Percentiles rank a stretch among this genome's conserved stretches.
Conservation (phyloP, 441 rosid genomes). For the Melianthus villosus region DNA sequence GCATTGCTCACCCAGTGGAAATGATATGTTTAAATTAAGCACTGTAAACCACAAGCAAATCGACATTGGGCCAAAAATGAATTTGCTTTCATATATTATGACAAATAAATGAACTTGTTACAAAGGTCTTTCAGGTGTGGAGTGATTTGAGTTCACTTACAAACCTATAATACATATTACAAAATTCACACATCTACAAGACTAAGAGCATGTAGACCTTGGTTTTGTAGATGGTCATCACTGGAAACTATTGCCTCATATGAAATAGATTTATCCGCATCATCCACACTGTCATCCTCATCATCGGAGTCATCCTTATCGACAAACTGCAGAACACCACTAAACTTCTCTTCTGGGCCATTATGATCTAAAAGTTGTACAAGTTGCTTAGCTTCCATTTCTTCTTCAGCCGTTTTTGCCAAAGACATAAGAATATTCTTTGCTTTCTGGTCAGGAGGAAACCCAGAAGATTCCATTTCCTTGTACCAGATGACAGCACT, state of each 20-base stretch:
- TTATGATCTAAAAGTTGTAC: slow-evolving; percentile 18
- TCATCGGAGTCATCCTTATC: slow-evolving; percentile 22
- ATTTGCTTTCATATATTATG: too few species aligned
- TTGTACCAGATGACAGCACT: slow-evolving; percentile 64
- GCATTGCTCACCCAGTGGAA: too few species aligned
- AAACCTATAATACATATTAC: too few species aligned
- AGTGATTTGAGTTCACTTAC: too few species aligned
- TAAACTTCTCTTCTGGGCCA: slow-evolving; percentile 10
- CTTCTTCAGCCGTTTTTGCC: slow-evolving; percentile 51
- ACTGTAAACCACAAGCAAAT: too few species aligned
- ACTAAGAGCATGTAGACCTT: slow-evolving; percentile 12
- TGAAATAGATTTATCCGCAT: slow-evolving; percentile 12
- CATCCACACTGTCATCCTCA: slow-evolving; percentile 12
- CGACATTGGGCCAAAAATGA: too few species aligned
- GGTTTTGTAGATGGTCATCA: slow-evolving; percentile 5
- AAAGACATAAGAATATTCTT: slow-evolving; percentile 65
- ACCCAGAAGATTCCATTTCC: slow-evolving; percentile 50
- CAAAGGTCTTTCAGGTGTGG: too few species aligned
- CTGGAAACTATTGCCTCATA: slow-evolving; percentile 10
- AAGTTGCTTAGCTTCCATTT: slow-evolving; percentile 43
- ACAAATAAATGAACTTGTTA: too few species aligned
- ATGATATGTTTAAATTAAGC: too few species aligned
- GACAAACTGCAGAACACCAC: slow-evolving; percentile 11
- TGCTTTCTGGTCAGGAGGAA: slow-evolving; percentile 76
- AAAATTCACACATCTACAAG: too few species aligned